Base-by-base conservation (phyloP, 2,329 filamentous ascomycete species). In the Drechslerella coelobrocha region DNA sequence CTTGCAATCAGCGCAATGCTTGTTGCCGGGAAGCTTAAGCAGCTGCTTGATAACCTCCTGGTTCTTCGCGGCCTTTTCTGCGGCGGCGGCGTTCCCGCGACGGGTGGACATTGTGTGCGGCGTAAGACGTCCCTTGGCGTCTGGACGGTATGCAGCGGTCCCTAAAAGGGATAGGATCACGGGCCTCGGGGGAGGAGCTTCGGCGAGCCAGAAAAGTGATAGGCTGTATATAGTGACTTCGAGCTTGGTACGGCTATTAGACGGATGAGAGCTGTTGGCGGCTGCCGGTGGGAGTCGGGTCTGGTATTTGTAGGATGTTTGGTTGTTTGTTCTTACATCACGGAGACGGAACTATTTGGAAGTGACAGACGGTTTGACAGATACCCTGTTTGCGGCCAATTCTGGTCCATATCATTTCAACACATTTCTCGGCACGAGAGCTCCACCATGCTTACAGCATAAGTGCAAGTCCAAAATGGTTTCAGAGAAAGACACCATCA, bases 1-100 rank as follows among this genome's bases (percentile, higher is more conserved):
- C 84, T 99, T 99, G 86, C 94, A 99, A 80, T 99, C 94, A 72
- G 93, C 91, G 83, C 94, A 99, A 78, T 90, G 87, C 83, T 99
- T 99, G 83, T 99, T 99, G 73, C 87, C 83, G 78, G 97, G 93
- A 75, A 99, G 82, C 82, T 97, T 99, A 79, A 97, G 84, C 75
- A 99, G 85, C 78, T 86, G 92, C 84, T 97, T 97, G 80, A 99
- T 91, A 47, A 92, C 95, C 79, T 89, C 87, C 79, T 91, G 89
- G 82, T 99, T 99, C 81, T 95, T 90, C 77, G 92, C 92, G 77
- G 92, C 90, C 80, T 91, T 88, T 81, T 96, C 91, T 75, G n/a
- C n/a, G n/a, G 91, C 89, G 74, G 87, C 88, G 78, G 90, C 87
- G 81, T 91, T 90, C 51, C 50, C 63, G 71, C 86, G 82, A 78